A percentile compares a stretch with the other conserved stretches of the same genome.
These are phyloP conservation scores for Streptanthus diversifolius DNA, from an alignment of 345 rosid species.

Conservation along the genomic window DNA sequence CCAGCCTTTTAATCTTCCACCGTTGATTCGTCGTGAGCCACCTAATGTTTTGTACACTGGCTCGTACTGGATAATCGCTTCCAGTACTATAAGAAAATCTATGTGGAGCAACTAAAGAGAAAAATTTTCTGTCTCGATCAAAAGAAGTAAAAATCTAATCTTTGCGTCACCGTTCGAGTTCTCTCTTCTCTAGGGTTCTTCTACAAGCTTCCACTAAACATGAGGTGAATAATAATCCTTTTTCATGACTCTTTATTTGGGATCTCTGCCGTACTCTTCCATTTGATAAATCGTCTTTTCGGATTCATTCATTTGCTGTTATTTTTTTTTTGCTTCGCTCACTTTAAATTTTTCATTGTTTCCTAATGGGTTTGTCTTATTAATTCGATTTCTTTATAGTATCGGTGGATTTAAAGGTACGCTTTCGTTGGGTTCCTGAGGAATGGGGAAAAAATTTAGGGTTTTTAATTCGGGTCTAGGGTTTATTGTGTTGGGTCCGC, in stretches of 20 bases:
- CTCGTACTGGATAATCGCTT: background rate
- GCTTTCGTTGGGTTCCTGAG: constrained; percentile 5
- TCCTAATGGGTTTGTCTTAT: background rate
- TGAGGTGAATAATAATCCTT: constrained; percentile 18
- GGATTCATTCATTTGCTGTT: background rate
- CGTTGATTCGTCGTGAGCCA: constrained; percentile 5
- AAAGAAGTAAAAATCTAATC: constrained; percentile 22
- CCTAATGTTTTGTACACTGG: background rate
- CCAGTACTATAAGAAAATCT: constrained; percentile 19
- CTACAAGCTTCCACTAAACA: constrained; percentile 26
- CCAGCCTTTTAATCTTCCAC: background rate
- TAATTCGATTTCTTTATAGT: background rate
- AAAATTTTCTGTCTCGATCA: constrained; percentile 6
- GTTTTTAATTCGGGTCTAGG: constrained; percentile 15
- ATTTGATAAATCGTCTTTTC: constrained; percentile 4
- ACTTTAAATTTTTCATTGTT: background rate
- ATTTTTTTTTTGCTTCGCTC: background rate
- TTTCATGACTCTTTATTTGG: background rate
- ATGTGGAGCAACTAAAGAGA: constrained; percentile 13
- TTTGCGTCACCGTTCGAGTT: constrained; percentile 31
- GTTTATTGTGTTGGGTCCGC: constrained; percentile 4
- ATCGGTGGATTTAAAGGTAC: background rate
- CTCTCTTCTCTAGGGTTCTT: constrained; percentile 26
- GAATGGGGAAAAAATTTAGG: background rate
- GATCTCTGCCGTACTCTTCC: constrained; percentile 11